phyloP scores from a whole-genome alignment of 1,284 basidiomycete species.

The Pulveroboletus sp. region DNA sequence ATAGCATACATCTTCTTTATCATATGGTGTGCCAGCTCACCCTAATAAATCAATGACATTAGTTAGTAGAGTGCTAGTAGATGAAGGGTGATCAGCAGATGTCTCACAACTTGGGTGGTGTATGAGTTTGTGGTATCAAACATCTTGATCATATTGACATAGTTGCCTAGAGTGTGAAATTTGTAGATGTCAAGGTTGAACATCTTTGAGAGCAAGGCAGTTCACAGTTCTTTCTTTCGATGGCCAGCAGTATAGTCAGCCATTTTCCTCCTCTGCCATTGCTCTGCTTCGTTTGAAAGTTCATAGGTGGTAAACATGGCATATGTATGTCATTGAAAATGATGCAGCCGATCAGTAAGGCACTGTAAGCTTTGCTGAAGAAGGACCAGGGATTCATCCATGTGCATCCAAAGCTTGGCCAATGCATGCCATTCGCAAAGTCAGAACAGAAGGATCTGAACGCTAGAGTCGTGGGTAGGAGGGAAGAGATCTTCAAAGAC shows the following conservation, averaged over 20 bases:
- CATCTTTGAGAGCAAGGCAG: not conserved
- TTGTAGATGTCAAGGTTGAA: slow-evolving; percentile 14
- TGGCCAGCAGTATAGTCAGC: not conserved
- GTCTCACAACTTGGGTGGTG: not conserved
- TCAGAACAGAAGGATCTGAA: not conserved
- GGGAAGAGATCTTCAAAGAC: slow-evolving; percentile 6
- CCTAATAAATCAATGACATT: not conserved
- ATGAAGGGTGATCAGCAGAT: too few species aligned
- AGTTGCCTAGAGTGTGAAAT: slow-evolving; percentile 7
- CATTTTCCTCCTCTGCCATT: not conserved
- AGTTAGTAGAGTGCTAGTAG: not conserved
- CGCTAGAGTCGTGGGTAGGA: not conserved
- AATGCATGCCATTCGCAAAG: slow-evolving; percentile 7
- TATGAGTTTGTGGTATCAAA: slow-evolving; percentile 2
- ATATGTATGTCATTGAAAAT: not conserved
- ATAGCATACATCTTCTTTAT: not conserved
- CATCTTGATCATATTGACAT: not conserved
- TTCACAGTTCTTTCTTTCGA: not conserved
- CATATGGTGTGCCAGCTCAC: not conserved
- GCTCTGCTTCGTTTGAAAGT: not conserved
- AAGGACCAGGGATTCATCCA: not conserved
- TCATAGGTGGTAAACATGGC: not conserved
- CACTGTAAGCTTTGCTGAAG: not conserved
- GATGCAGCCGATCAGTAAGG: not conserved
- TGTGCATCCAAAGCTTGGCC: slow-evolving; percentile 1